A percentile compares a stretch with the other conserved stretches of the same genome.
phyloP scores from a whole-genome alignment of 1,284 basidiomycete genomes.

The Sporisorium graminicola region DNA sequence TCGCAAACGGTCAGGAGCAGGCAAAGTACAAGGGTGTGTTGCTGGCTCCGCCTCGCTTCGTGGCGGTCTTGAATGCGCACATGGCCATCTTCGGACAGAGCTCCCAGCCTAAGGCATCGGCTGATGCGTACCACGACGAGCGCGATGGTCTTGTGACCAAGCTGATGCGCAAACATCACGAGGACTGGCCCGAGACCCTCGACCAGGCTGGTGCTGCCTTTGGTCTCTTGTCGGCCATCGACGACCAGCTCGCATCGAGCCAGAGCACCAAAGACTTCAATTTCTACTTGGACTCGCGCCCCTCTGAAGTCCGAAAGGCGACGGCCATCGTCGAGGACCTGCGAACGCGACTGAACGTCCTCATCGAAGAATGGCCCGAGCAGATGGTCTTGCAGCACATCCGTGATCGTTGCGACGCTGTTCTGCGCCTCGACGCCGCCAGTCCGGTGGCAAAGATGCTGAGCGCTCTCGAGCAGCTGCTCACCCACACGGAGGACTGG shows the following conservation, averaged over 20 bases:
- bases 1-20: slow-evolving; percentile 13
- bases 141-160: slow-evolving; percentile 37
- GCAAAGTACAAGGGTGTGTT: slow-evolving; percentile 24
- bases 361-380: slow-evolving; percentile 91
- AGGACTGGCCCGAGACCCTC: slow-evolving; percentile 38
- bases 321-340: slow-evolving; percentile 55
- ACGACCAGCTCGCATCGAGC: slow-evolving; percentile 22
- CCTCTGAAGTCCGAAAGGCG: slow-evolving; percentile 50
- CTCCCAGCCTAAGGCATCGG: slow-evolving; percentile 5
- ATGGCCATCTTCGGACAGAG: slow-evolving; percentile 40
- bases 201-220: slow-evolving; percentile 57
- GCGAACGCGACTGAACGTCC: slow-evolving; percentile 53
- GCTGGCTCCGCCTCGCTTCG: slow-evolving; percentile 30
- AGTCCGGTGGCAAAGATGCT: slow-evolving; percentile 87
- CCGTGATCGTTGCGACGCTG: slow-evolving; percentile 79
- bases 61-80: slow-evolving; percentile 50
- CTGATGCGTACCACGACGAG: slow-evolving; percentile 20
- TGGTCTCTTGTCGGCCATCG: slow-evolving; percentile 48
- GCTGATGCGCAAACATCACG: slow-evolving; percentile 43
- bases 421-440: slow-evolving; percentile 77
- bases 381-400: slow-evolving; percentile 95
- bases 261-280: slow-evolving; percentile 44
- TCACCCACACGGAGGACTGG: slow-evolving; percentile 94
- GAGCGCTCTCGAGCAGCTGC: slow-evolving; percentile 85
- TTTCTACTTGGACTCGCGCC: slow-evolving; percentile 65